These are phyloP conservation scores for Apiotrichum akiyoshidainum DNA, from an alignment of 1,284 basidiomycete genomes.

Conservation along the genomic window DNA sequence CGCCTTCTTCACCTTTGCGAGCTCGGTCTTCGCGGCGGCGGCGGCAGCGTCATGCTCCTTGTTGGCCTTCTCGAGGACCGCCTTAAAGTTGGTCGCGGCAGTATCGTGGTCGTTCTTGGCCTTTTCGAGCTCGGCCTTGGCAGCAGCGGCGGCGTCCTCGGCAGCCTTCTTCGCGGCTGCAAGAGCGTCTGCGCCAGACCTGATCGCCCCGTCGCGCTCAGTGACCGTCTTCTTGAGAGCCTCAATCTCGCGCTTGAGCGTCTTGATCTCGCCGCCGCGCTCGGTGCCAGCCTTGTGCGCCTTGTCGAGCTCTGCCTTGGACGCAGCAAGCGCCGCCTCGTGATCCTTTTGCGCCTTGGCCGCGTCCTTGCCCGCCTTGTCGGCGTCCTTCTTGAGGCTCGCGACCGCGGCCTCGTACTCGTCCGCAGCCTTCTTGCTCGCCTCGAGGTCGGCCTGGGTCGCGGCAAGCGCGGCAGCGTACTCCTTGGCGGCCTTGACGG, in stretches of 20 bases:
- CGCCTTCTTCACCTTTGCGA: constrained; percentile 9
- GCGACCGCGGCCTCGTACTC: constrained; percentile 8
- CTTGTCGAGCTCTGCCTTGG: neutral
- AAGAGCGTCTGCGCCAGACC: constrained; percentile 1
- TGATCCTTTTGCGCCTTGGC: constrained; percentile 1
- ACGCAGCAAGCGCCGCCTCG: neutral
- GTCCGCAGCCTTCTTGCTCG: constrained; percentile 3
- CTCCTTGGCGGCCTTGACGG: constrained; percentile 3
- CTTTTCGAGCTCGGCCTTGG: neutral
- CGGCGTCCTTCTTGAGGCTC: constrained; percentile 8
- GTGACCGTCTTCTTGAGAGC: neutral
- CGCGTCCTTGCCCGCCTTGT: constrained; percentile 1
- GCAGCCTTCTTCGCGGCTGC: constrained; percentile 7
- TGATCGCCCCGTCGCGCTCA: neutral
- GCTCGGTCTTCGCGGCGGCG: neutral
- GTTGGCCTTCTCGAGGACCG: constrained; percentile 1
- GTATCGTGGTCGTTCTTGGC: neutral
- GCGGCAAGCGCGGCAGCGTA: constrained; percentile 4
- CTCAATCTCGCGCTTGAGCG: constrained; percentile 1
- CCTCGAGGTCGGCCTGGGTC: constrained; percentile 3
- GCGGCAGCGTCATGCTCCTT: neutral
- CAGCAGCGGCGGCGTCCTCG: neutral
- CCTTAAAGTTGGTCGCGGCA: neutral
- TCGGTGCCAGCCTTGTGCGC: constrained; percentile 1
- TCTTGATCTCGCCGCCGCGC: constrained; percentile 4